A percentile compares a stretch with the other conserved stretches of the same genome.
Evolutionary conservation across 2,329 filamentous ascomycete genomes (phyloP).

Genomic region (Talaromyces sp.): DNA sequence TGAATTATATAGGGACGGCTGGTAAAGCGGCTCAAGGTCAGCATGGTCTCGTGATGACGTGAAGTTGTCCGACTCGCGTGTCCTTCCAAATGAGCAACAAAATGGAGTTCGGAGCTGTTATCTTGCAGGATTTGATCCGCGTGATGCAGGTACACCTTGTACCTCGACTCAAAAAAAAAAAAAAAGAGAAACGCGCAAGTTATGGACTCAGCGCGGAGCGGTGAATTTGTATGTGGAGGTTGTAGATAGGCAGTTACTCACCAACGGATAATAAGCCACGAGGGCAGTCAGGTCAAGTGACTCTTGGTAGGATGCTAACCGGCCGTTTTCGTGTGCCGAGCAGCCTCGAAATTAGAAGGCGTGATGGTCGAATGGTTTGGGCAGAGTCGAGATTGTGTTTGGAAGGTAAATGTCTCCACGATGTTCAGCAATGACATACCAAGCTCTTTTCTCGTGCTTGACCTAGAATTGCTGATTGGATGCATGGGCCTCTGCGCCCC

Average conservation of each 20-base stretch:
- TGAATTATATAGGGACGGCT: conserved; percentile 34
- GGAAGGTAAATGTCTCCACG: conserved; percentile 4
- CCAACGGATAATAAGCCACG: neutral
- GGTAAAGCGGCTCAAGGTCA: conserved; percentile 37
- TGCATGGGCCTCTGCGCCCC: neutral
- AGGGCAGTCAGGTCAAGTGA: conserved; percentile 11
- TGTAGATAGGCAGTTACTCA: neutral
- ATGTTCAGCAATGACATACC: conserved; percentile 11
- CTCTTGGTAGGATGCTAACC: conserved; percentile 1
- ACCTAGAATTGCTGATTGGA: conserved; percentile 14
- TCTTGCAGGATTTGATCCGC: neutral
- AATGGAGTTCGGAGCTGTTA: neutral
- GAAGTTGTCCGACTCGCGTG: conserved; percentile 20
- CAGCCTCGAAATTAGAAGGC: conserved; percentile 6
- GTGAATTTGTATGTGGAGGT: neutral
- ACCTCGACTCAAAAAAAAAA: neutral
- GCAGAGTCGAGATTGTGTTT: neutral
- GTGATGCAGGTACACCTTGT: neutral
- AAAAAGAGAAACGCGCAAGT: neutral
- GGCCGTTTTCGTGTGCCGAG: conserved; percentile 13
- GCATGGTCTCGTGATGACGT: conserved; percentile 29
- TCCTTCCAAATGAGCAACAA: neutral
- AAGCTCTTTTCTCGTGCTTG: conserved; percentile 18
- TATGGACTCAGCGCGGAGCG: neutral
- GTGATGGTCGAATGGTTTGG: neutral